Base-by-base conservation (phyloP, 352 stramenopile species). In the Phytophthora quininea region DNA sequence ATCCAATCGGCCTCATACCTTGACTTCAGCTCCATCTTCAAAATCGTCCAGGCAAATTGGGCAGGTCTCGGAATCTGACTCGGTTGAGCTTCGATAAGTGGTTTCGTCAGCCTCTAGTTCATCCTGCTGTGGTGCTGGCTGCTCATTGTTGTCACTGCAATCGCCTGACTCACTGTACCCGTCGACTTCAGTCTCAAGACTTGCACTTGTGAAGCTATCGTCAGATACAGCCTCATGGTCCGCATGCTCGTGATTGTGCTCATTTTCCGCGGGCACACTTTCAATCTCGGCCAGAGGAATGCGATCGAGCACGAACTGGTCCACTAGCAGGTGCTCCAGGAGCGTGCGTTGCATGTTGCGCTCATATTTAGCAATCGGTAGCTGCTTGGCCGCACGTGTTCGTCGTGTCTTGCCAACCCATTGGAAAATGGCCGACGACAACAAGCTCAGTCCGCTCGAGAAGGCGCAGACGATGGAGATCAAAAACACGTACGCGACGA, bases 1-100 rank as follows among this genome's bases (percentile, higher is more conserved):
- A 24, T 24, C 19, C 19, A 19, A 24, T 45, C 14, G 50, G 9
- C 30, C 35, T 1, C 38, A 33, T 51, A 77, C 73, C 64, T 93
- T 93, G 24, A 95, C 80, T 30, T 77, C 64, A 5, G 80, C 76
- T 38, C 75, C 76, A 5, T 72, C 59, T 29, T 76, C 65, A 55
- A 93, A 94, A 33, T 93, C 84, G 27, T 94, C 85, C 38, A 96
- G 56, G 52, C 88, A 96, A 54, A 94, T 94, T 1, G 84, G 77
- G 40, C 88, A 96, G 19, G 68, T 74, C 63, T 90, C 83, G 1
- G 68, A 50, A 3, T 88, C 58, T 1, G 61, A 74, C 7, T 77
- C 72, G 10, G 32, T 40, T 27, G 64, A 68, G 47, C 58, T 71
- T 32, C 67, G 40, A 30, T 68, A 67, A 0, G 63, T 68, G 3